Base-by-base conservation (phyloP, 495 filamentous ascomycete genomes). In the Daldinia decipiens region DNA sequence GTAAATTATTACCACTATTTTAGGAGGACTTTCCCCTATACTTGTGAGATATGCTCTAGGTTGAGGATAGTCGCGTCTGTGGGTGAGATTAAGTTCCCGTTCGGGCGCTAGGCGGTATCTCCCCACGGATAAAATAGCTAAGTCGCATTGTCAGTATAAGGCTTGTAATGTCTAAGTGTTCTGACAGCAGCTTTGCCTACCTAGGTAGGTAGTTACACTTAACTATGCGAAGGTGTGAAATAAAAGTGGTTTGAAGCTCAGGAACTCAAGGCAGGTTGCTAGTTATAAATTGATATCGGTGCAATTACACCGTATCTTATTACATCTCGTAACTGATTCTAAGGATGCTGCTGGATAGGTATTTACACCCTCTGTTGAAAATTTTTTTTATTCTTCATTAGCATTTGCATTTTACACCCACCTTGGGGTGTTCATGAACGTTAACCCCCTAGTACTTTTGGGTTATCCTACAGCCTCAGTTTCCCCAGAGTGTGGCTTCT, bases 401-500 rank as follows among this genome's bases (percentile, higher is more conserved):
- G 2, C 4, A 50, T 56, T 12, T 15, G 13, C 3, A 38, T 21
- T 38, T 0, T 17, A 19, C 11, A 29, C 7, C 13, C 55, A 56
- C 24, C 24, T 59, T 21, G 9, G 13, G 15, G 55, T 32, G 27
- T 59, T 17, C n/a, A 34, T 12, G n/a, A 13, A 32, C 12, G 3
- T 57, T 47, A 12, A 32, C 32, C 31, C 31, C 27, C 17, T 27
- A 12, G 8, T 40, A 24, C 19, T 39, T 65, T 61, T 70, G 32
- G 21, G 38, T 65, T 65, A 43, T n/a, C 13, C 31, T 52, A 21
- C n/a, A 55, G 52, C 62, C n/a, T 40, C 39, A 11, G 38, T 47
- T 13, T 12, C 36, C 21, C 29, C 31, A 26, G 51, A 61, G 51
- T 65, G 61, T 39, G 56, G 62, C 31, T 21, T 57, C 51, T 70